phyloP scores from a whole-genome alignment of 495 filamentous ascomycete genomes.

The Podospora pseudopauciseta region DNA sequence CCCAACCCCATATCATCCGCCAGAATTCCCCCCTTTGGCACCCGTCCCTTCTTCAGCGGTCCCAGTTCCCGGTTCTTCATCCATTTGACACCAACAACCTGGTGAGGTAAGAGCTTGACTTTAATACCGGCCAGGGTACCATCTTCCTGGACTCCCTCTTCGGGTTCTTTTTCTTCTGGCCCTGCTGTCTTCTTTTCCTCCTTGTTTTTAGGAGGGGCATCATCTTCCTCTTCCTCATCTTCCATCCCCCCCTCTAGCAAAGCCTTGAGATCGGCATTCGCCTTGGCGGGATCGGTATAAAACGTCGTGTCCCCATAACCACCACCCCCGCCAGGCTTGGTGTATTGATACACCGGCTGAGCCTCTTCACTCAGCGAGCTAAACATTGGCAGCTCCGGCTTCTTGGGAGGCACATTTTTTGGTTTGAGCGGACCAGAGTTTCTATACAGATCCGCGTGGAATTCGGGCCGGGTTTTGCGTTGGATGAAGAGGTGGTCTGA shows the following conservation, averaged over 20 bases:
- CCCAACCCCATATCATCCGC: constrained; percentile 86
- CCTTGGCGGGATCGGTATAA: constrained; percentile 74
- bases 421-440: constrained; percentile 38
- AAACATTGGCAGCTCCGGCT: constrained; percentile 37
- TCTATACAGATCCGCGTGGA: constrained; percentile 43
- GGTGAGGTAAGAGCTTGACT: constrained; percentile 85
- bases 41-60: constrained; percentile 66
- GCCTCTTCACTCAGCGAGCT: constrained; percentile 33
- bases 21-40: constrained; percentile 82
- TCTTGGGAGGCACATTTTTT: constrained; percentile 33
- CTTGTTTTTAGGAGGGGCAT: constrained; percentile 25
- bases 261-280: constrained; percentile 81
- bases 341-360: constrained; percentile 29
- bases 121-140: constrained; percentile 65
- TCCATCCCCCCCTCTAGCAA: constrained; percentile 84
- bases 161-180: constrained; percentile 21
- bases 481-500: constrained; percentile 43
- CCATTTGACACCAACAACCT: constrained; percentile 88
- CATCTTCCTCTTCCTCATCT: constrained; percentile 61
- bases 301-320: constrained; percentile 52
- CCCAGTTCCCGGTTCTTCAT: constrained; percentile 88
- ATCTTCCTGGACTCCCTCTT: constrained; percentile 26
- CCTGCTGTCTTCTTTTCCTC: background rate
- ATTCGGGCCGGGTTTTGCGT: constrained; percentile 44
- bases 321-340: constrained; percentile 31